A percentile compares a stretch with the other conserved stretches of the same genome.
Conservation (phyloP, 176 grass and related monocot species). For the Carex parvula region DNA sequence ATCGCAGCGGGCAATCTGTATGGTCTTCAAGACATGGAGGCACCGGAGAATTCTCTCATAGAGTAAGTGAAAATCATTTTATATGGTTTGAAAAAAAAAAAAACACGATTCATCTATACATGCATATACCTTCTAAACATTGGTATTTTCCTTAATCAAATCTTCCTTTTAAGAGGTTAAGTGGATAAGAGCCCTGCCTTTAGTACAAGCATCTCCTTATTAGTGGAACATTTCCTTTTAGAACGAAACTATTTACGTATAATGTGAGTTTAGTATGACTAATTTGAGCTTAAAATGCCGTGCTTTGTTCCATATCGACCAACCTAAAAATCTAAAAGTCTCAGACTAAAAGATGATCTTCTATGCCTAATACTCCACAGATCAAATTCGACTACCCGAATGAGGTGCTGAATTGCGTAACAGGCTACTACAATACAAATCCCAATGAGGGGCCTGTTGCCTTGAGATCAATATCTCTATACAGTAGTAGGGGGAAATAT, state of each 20-base stretch:
- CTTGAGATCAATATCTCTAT: conserved; percentile 56
- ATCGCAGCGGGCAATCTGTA: conserved; percentile 69
- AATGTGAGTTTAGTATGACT: not conserved
- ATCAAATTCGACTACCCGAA: conserved; percentile 86
- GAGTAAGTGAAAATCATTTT: conserved; percentile 40
- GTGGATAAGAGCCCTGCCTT: not conserved
- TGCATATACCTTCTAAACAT: not conserved
- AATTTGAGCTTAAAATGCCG: not conserved
- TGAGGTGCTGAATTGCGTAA: conserved; percentile 68
- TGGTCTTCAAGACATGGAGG: conserved; percentile 83
- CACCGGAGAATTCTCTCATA: conserved; percentile 50
- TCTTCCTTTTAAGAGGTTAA: not conserved
- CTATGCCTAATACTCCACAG: conserved; percentile 30
- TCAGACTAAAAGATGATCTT: not conserved
- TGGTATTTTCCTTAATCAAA: not conserved
- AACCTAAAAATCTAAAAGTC: not conserved
- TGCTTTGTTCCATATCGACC: not conserved
- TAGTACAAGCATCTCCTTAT: not conserved
- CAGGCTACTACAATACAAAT: conserved; percentile 66
- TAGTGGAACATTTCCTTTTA: not conserved
- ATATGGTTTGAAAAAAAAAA: not conserved
- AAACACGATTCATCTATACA: not conserved
- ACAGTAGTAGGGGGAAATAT: conserved; percentile 74
- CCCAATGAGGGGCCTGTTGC: conserved; percentile 38
- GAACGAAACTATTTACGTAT: not conserved